These are phyloP conservation scores for Amphibolis antarctica DNA, from an alignment of 106 monocot genomes.

Conservation along the genomic window DNA sequence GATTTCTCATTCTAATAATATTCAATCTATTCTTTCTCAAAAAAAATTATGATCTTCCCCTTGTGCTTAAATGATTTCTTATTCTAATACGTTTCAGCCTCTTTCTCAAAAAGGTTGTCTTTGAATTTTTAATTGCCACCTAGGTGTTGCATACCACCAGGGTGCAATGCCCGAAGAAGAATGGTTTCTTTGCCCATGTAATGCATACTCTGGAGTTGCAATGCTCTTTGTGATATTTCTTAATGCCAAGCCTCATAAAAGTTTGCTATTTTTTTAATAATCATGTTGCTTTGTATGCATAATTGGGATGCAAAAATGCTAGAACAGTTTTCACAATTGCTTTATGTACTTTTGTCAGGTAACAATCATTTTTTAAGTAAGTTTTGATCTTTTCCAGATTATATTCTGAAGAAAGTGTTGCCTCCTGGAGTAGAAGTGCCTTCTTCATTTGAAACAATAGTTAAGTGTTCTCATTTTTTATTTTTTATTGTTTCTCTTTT, in stretches of 20 bases:
- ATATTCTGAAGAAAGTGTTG: conserved; percentile 86
- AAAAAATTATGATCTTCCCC: too few relatives aligned
- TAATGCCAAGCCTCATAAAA: neutral
- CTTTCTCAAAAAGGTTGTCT: too few relatives aligned
- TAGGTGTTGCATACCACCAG: too few relatives aligned
- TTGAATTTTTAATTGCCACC: too few relatives aligned
- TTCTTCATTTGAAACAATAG: conserved; percentile 98
- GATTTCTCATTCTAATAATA: too few relatives aligned
- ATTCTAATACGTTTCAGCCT: too few relatives aligned
- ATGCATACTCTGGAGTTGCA: too few relatives aligned
- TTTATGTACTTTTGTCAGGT: neutral
- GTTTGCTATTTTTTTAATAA: neutral
- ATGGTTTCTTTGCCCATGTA: too few relatives aligned
- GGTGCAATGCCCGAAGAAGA: too few relatives aligned
- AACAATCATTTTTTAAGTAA: conserved; percentile 1
- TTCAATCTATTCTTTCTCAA: too few relatives aligned
- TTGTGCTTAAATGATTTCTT: too few relatives aligned
- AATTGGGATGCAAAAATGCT: neutral
- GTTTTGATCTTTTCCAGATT: conserved; percentile 37
- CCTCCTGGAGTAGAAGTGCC: conserved; percentile 76
- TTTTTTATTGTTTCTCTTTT: conserved; percentile 6
- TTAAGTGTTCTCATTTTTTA: conserved; percentile 38
- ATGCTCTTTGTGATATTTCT: too few relatives aligned
- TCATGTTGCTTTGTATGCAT: neutral
- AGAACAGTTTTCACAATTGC: neutral